Conservation (phyloP, 208 protist genomes). For the Leishmania arabica region DNA sequence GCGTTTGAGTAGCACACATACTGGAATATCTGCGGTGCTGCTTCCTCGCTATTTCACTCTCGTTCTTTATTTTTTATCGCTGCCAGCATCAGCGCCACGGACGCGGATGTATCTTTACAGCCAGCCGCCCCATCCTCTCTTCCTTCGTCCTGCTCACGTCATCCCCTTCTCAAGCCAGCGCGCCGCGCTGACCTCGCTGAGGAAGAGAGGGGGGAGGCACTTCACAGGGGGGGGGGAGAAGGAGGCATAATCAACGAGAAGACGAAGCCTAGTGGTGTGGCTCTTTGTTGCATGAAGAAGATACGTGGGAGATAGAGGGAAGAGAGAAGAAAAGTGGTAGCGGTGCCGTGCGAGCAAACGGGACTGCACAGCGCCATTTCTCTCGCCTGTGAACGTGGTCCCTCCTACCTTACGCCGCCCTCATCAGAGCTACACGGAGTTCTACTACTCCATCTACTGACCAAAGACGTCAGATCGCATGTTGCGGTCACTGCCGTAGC, state of each 20-base stretch:
- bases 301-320: not conserved
- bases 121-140: not conserved
- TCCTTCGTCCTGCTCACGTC: not conserved
- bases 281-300: not conserved
- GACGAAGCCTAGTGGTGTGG: not conserved
- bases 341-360: not conserved
- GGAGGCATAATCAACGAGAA: not conserved
- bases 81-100: not conserved
- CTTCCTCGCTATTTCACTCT: not conserved
- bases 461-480: conserved; percentile 61
- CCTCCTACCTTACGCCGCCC: not conserved
- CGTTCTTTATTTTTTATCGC: not conserved
- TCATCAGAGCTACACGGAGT: not conserved
- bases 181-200: not conserved
- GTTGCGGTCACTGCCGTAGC: conserved; percentile 21
- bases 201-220: not conserved
- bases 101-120: not conserved
- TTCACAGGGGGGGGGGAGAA: not conserved
- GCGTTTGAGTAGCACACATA: not conserved
- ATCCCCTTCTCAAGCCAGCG: not conserved
- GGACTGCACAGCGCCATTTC: not conserved
- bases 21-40: not conserved
- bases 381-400: not conserved
- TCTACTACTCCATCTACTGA: conserved; percentile 30
- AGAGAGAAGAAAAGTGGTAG: not conserved